phyloP scores from a whole-genome alignment of 257 asterid species.

The Leptodermis oblonga region DNA sequence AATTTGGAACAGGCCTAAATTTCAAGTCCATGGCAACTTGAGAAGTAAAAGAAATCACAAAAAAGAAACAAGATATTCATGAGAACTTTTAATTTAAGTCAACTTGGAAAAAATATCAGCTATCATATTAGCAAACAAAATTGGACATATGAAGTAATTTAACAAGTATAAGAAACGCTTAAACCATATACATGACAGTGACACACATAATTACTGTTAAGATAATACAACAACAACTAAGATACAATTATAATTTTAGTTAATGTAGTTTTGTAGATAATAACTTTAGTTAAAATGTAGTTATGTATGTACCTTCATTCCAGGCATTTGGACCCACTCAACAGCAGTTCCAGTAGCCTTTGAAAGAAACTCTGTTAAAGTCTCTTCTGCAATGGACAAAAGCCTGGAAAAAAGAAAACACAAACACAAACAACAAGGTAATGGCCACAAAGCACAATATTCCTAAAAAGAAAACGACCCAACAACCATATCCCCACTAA shows the following conservation, averaged over 20 bases:
- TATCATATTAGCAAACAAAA: neutral
- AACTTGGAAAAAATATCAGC: too few relatives aligned
- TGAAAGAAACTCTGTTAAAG: constrained; percentile 99
- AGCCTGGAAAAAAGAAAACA: constrained; percentile 52
- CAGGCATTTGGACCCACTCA: constrained; percentile 99
- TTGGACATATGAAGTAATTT: neutral
- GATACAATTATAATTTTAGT: too few relatives aligned
- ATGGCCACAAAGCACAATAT: constrained; percentile 30
- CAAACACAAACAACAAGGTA: constrained; percentile 34
- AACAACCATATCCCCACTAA: constrained; percentile 45
- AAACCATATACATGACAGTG: neutral
- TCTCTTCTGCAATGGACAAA: constrained; percentile 97
- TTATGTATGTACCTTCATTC: constrained; percentile 71
- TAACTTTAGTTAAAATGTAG: neutral
- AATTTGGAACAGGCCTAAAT: neutral
- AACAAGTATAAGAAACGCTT: neutral
- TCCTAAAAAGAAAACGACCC: constrained; percentile 42
- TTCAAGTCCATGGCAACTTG: neutral
- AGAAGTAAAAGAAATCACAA: neutral
- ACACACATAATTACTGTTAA: neutral
- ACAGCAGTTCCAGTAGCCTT: constrained; percentile 99
- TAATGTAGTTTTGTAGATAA: too few relatives aligned
- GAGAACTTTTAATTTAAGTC: neutral
- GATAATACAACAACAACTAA: too few relatives aligned
- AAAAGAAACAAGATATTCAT: neutral